A percentile compares a stretch with the other conserved stretches of the same genome.
phyloP scores from a whole-genome alignment of 163 green algal genomes.

The Scenedesmus sp. region DNA sequence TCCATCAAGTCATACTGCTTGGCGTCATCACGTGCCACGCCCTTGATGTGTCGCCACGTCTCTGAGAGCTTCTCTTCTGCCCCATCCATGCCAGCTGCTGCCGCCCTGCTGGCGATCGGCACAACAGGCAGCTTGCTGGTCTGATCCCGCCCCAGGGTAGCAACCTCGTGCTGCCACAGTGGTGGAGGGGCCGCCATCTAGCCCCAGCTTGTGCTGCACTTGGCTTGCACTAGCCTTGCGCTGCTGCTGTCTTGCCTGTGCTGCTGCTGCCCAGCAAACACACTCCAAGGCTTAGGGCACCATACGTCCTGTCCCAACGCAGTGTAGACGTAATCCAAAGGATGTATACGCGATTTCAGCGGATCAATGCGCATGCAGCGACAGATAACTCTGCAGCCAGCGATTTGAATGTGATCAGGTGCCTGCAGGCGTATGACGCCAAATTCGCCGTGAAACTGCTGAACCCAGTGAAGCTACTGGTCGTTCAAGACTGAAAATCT shows the following conservation, averaged over 20 bases:
- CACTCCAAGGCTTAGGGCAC: not conserved
- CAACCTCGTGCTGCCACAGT: constrained; percentile 42
- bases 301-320: not conserved
- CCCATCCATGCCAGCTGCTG: not conserved
- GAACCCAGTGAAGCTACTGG: no score
- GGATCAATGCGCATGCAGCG: not conserved
- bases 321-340: not conserved
- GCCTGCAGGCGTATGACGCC: not conserved
- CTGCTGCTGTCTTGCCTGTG: not conserved
- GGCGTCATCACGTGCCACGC: constrained; percentile 61
- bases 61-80: constrained; percentile 50
- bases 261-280: constrained; percentile 18
- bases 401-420: not conserved
- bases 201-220: constrained; percentile 1
- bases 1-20: constrained; percentile 78
- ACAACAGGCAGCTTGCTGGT: not conserved
- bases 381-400: not conserved
- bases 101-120: not conserved
- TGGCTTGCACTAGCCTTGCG: not conserved
- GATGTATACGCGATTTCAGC: not conserved
- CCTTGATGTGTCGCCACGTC: constrained; percentile 77
- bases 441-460: not conserved
- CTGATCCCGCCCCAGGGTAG: not conserved
- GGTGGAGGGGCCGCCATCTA: constrained; percentile 34
- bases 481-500: not conserved